Base-by-base conservation (phyloP, 1,284 basidiomycete genomes). In the Trichosporon coremiiforme region DNA sequence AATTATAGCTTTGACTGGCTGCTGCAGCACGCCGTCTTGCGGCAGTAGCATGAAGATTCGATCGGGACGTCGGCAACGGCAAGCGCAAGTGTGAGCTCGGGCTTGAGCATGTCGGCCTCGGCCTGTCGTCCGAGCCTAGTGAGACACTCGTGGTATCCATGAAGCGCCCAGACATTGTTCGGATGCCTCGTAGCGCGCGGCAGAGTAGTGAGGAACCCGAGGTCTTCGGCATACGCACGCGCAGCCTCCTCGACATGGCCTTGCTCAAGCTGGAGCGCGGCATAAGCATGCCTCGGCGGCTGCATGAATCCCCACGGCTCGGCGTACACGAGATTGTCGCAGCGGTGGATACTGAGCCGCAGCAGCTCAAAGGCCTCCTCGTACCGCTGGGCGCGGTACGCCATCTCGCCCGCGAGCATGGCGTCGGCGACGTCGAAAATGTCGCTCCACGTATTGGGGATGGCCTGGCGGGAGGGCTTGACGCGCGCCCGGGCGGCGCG, bases 291-390 rank as follows among this genome's bases (percentile, higher is more conserved):
- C 55, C 81, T 75, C 22, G 76, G 74, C 12, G 81, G 81, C 41
- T 77, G 76, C 75, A 81, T 78, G 80, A 80, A 82, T 17, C 75
- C 76, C 78, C 79, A 81, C 9, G 81, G 81, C 71, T 82, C 81
- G 35, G 75, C 74, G 72, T 81, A 82, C 7, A 73, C 68, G 6
- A 82, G 70, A 35, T 69, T 71, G 71, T 82, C 81, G 57, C 72
- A 76, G 9, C 57, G 73, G 17, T 62, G n/a, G 71, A 81, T 80
- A 10, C 77, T 66, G 31, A 75, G 67, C 13, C 76, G 73, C 8
- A 82, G 73, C 63, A 75, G 68, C 1, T 68, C 64, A 70, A 82
- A 82, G 0, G 77, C 81, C 22, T 38, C 20, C 2, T 75, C 74
- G 72, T 71, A 74, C 64, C 78, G 75, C 20, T 73, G 74, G 7